Conservation (phyloP, 208 protist genomes). For the Trypanosoma lewisi region DNA sequence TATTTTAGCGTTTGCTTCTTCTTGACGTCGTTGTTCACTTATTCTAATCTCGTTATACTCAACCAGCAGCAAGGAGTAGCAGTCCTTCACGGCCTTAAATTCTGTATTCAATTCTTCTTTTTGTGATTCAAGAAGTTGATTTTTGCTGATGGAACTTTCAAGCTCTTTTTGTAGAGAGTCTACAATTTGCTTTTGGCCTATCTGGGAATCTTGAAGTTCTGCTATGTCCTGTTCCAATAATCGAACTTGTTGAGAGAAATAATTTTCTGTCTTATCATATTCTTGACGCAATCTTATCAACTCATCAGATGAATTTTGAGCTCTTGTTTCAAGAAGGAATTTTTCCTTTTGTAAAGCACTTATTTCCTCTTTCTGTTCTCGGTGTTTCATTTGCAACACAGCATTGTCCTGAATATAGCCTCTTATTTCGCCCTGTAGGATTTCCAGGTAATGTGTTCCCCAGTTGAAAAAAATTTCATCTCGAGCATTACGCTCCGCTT, state of each 20-base stretch:
- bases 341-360: slow-evolving; percentile 27
- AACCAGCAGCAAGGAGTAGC: slow-evolving; percentile 53
- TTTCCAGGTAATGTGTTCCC: not conserved
- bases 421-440: not conserved
- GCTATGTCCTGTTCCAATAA: slow-evolving; percentile 16
- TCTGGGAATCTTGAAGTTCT: slow-evolving; percentile 23
- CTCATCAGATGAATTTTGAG: not conserved
- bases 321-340: not conserved
- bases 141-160: not conserved
- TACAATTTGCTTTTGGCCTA: slow-evolving; percentile 7
- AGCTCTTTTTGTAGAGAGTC: slow-evolving; percentile 19
- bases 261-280: not conserved
- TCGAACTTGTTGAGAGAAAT: slow-evolving; percentile 8
- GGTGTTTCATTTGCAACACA: slow-evolving; percentile 19
- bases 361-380: slow-evolving; percentile 23
- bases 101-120: slow-evolving; percentile 49
- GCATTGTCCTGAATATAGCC: not conserved
- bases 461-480: slow-evolving; percentile 9
- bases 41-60: slow-evolving; percentile 44
- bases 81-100: slow-evolving; percentile 53
- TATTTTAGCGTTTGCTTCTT: slow-evolving; percentile 15
- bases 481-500: slow-evolving; percentile 9
- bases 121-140: not conserved
- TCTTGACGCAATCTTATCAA: not conserved
- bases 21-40: slow-evolving; percentile 25